Evolutionary conservation across 208 protist genomes (phyloP), one percentile per base, ranked within the genome.

Genomic region (Histomonas meleagridis): DNA sequence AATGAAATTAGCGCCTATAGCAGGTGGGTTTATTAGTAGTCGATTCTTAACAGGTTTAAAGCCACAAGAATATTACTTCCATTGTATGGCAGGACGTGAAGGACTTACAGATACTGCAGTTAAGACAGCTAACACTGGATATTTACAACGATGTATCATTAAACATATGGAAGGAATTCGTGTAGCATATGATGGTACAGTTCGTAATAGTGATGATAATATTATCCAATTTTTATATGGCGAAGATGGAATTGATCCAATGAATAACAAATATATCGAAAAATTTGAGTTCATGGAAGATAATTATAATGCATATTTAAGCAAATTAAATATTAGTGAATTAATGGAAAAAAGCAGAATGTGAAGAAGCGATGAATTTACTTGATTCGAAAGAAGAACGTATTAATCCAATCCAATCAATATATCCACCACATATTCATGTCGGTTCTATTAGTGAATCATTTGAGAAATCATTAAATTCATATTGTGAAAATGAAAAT

Each of bases 31-130:
- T 91, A 94, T 97, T 49, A 93, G 78, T 43, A 96, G 92, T 92
- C 90, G 93, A 79, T 99, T 99, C 93, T 95, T 99, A n/a, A 99
- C 98, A 16, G 98, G 99, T 90, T 97, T 99, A n/a, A 95, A 96
- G 5, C 98, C 98, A 46, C 96, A 97, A 72, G 97, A 98, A 94
- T 99, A 99, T 94, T 99, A 97, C 65, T 99, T 99, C 94, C 98
- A 99, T 95, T 97, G 97, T 94, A 99, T 99, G 98, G 98, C 98
- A 40, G 99, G 99, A 90, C 96, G 99, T 90, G 99, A 99, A 94
- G 93, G 98, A 98, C 95, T 99, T 7, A 98, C 99, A 92, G 98
- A 99, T 95, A 99, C 99, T 32, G 98, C 98, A 43, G 97, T 99
- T 35, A 99, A 99, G 94, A 99, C 99, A 40, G 96, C 97, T 26